Percentiles rank a stretch among this genome's conserved stretches.
Evolutionary conservation across 1,284 basidiomycete species (phyloP).

Genomic region (Puccinia coronata): DNA sequence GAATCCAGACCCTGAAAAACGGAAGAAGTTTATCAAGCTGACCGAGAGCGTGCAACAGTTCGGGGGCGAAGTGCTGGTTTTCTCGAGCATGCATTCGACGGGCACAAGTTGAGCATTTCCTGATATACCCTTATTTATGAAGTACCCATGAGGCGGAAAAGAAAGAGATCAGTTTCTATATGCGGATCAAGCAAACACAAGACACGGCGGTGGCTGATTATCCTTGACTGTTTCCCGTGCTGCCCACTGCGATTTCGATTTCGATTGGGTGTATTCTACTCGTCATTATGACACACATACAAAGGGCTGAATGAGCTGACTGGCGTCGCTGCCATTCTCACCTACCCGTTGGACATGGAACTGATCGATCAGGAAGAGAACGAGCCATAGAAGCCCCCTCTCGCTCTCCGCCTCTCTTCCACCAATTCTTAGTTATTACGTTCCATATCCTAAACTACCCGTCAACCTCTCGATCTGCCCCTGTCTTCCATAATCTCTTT

Average conservation of each 20-base stretch:
- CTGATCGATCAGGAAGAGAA: conserved; percentile 68
- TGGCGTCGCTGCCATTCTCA: conserved; percentile 92
- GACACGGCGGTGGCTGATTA: no score
- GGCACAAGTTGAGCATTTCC: conserved; percentile 63
- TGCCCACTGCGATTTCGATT: no score
- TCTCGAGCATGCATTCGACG: conserved; percentile 98
- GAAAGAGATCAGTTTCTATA: no score
- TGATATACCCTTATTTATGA: no score
- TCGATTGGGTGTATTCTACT: no score
- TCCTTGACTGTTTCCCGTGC: no score
- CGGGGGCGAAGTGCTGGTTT: conserved; percentile 90
- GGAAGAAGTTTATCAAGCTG: conserved; percentile 74
- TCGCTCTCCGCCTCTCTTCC: background rate
- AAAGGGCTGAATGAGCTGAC: conserved; percentile 90
- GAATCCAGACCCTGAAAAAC: conserved; percentile 54
- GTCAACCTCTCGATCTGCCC: no score
- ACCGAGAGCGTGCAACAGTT: conserved; percentile 85
- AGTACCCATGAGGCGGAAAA: no score
- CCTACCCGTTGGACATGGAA: conserved; percentile 93
- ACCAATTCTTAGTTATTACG: background rate
- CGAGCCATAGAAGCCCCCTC: background rate
- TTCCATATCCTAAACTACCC: no score
- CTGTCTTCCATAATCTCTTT: no score
- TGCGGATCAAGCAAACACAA: no score
- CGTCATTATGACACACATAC: no score